phyloP scores from a whole-genome alignment of 2,329 filamentous ascomycete genomes.

The Ascocoryne sarcoides region DNA sequence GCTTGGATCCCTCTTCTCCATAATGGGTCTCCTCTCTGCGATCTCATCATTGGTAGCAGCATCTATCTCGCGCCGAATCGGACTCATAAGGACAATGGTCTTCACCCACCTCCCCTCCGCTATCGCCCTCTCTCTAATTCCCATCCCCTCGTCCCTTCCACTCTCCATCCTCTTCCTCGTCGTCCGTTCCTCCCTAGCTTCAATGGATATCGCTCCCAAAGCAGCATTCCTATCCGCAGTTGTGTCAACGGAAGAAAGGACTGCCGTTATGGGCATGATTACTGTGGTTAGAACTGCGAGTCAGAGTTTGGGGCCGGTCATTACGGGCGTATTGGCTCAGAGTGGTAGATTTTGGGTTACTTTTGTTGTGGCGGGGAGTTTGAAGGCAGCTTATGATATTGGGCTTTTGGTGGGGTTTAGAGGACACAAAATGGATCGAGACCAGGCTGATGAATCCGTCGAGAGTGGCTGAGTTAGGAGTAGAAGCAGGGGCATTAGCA shows the following conservation, averaged over 20 bases:
- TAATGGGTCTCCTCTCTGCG: conserved; percentile 40
- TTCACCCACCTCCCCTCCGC: conserved; percentile 50
- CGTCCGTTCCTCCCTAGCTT: conserved; percentile 51
- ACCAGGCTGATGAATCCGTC: conserved; percentile 18
- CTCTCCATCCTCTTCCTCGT: conserved; percentile 52
- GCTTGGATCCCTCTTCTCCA: conserved; percentile 47
- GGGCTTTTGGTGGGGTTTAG: conserved; percentile 44
- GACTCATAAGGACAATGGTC: conserved; percentile 63
- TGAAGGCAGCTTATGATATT: conserved; percentile 55
- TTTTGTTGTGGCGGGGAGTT: conserved; percentile 51
- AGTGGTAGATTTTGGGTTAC: conserved; percentile 49
- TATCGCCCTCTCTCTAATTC: conserved; percentile 51
- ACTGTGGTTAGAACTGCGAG: conserved; percentile 60
- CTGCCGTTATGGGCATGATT: conserved; percentile 61
- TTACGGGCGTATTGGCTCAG: conserved; percentile 55
- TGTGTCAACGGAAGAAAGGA: conserved; percentile 56
- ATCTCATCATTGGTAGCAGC: conserved; percentile 20
- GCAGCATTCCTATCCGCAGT: conserved; percentile 60
- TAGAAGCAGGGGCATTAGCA: too few species aligned
- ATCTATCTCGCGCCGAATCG: conserved; percentile 40
- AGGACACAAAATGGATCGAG: conserved; percentile 25
- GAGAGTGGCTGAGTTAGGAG: too few species aligned
- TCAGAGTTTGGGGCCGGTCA: conserved; percentile 51
- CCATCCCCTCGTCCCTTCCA: conserved; percentile 43
- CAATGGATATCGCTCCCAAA: conserved; percentile 64